Evolutionary conservation across 441 rosid genomes (phyloP), one percentile per base, ranked within the genome.

Genomic region (Flueggea neowawraea): DNA sequence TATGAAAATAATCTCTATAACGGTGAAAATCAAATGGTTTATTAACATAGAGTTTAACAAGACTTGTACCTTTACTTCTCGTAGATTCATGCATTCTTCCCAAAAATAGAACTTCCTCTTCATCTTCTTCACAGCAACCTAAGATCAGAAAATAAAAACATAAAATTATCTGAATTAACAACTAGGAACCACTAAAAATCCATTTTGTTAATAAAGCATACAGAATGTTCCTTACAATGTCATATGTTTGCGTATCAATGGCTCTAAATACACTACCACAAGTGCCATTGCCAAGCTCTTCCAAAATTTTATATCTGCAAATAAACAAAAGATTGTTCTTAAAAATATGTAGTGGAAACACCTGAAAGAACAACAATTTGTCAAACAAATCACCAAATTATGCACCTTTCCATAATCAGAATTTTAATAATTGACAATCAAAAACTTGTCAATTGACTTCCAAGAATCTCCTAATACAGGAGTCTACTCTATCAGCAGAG

Each of bases 101-200:
- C 98, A 93, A 65, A 77, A 84, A 66, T 85, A 88, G 74, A 88
- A 94, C 62, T 88, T 90, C 64, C 96, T 83, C 78, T 94, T 94
- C 98, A 94, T 94, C 81, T 80, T 90, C 82, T 94, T 94, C 43
- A 94, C 93, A 69, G 97, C 98, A 82, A 94, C 98, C 98, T 92
- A 61, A 45, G 43, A 76, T 54, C 8, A n/a, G 62, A 49, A 56
- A 55, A 31, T 31, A 9, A 47, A 57, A 56, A 54, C 31, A 32
- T 22, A 12, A 28, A 4, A 14, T 55, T 15, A 6, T 28, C 14
- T 14, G 22, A 33, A 54, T 8, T 31, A 15, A 12, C 11, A 66
- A 31, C 17, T 28, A 36, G 5, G 56, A 44, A 57, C 16, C 39
- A 57, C 16, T 9, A 52, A 5, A 22, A 15, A 28, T 15, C 55